Conservation (phyloP, 768 basidiomycete species). For the Mycena floridula region DNA sequence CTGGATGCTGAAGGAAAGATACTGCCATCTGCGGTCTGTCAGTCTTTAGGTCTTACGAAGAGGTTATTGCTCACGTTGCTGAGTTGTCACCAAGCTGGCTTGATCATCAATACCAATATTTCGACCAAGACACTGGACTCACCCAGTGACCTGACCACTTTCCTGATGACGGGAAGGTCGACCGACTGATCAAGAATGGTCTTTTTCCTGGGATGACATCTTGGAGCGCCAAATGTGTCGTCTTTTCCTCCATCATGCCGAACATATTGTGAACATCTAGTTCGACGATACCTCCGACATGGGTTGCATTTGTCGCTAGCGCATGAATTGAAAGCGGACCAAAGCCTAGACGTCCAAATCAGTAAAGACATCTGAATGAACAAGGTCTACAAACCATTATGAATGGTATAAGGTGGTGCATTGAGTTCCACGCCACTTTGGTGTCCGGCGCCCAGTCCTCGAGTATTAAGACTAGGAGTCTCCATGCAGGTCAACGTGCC, state of each 20-base stretch:
- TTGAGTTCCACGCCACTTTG: slow-evolving; percentile 45
- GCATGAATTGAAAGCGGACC: slow-evolving; percentile 50
- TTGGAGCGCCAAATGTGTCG: slow-evolving; percentile 55
- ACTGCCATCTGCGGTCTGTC: slow-evolving; percentile 54
- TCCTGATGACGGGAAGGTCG: slow-evolving; percentile 63
- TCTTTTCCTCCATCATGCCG: slow-evolving; percentile 65
- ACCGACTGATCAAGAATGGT: slow-evolving; percentile 67
- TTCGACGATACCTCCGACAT: slow-evolving; percentile 54
- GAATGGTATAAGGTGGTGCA: slow-evolving; percentile 60
- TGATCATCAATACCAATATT: not conserved
- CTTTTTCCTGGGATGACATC: slow-evolving; percentile 50
- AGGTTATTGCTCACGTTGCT: slow-evolving; percentile 1
- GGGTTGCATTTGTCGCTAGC: slow-evolving; percentile 67
- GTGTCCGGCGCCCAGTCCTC: slow-evolving; percentile 45
- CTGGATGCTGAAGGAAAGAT: slow-evolving; percentile 65
- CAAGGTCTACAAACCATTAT: slow-evolving; percentile 46
- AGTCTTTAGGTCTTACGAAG: not conserved
- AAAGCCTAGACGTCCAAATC: slow-evolving; percentile 27
- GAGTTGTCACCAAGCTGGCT: slow-evolving; percentile 66
- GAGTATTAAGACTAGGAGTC: slow-evolving; percentile 22
- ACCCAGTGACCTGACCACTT: slow-evolving; percentile 75
- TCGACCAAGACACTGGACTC: slow-evolving; percentile 9
- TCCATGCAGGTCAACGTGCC: slow-evolving; percentile 48
- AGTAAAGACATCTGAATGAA: slow-evolving; percentile 1
- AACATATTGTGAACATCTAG: slow-evolving; percentile 68